These are phyloP conservation scores for Pythium inflatum DNA, from an alignment of 352 stramenopile genomes.

Conservation along the genomic window DNA sequence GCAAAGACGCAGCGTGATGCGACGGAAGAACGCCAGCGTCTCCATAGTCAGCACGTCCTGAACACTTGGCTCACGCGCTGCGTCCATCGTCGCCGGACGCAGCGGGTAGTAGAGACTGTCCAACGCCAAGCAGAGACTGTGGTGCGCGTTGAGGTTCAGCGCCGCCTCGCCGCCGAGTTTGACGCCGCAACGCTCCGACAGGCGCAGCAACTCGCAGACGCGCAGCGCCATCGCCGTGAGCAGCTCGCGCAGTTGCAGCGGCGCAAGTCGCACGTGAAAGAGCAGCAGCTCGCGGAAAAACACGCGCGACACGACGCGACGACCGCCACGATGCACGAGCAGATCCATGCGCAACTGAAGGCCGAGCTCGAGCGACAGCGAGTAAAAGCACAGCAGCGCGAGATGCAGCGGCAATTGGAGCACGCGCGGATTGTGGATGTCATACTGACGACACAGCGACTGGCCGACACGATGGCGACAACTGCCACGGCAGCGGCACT, in stretches of 20 bases:
- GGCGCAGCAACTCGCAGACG: constrained; percentile 8
- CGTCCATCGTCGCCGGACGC: constrained; percentile 1
- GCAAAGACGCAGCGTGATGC: constrained; percentile 31
- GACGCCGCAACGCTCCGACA: constrained; percentile 14
- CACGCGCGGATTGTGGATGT: too few species aligned
- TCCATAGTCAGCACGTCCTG: constrained; percentile 36
- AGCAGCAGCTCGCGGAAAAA: constrained; percentile 25
- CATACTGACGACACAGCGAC: neutral
- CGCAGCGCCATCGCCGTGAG: constrained; percentile 4
- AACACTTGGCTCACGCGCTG: constrained; percentile 44
- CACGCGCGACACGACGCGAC: constrained; percentile 7
- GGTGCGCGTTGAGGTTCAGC: neutral
- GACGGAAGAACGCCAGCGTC: neutral
- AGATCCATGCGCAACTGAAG: neutral
- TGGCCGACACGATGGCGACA: constrained; percentile 10
- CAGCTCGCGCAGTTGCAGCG: constrained; percentile 17
- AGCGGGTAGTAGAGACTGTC: neutral
- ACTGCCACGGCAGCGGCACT: neutral
- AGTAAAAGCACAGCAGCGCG: constrained; percentile 2
- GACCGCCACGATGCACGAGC: neutral
- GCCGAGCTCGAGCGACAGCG: neutral
- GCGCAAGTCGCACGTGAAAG: constrained; percentile 17
- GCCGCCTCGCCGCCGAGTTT: neutral
- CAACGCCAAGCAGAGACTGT: neutral
- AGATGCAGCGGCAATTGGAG: neutral